Conservation (phyloP, 1,139 yeast genomes). For the Sugiyamaella neomexicana region DNA sequence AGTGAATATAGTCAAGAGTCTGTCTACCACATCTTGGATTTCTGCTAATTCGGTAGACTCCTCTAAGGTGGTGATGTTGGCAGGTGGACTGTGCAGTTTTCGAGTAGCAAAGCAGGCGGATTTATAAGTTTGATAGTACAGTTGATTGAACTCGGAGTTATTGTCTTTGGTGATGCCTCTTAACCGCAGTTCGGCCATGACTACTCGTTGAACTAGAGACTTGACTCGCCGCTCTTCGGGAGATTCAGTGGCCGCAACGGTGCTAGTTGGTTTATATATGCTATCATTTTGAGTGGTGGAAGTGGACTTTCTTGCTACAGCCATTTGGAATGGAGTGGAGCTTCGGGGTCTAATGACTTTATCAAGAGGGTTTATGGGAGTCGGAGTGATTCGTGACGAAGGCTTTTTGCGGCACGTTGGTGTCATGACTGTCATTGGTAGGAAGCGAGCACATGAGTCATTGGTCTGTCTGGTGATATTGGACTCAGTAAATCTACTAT, state of each 20-base stretch:
- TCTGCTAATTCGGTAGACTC: slow-evolving; percentile 23
- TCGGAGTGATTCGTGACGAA: neutral
- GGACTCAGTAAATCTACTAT: neutral
- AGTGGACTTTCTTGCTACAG: slow-evolving; percentile 19
- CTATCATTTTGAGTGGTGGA: slow-evolving; percentile 15
- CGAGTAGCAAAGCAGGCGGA: slow-evolving; percentile 36
- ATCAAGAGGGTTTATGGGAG: slow-evolving; percentile 10
- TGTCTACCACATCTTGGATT: slow-evolving; percentile 33
- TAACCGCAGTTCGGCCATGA: slow-evolving; percentile 38
- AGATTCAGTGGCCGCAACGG: slow-evolving; percentile 16
- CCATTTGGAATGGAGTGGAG: slow-evolving; percentile 22
- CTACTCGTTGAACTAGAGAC: slow-evolving; percentile 34
- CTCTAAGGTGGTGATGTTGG: neutral
- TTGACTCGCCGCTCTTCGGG: slow-evolving; percentile 13
- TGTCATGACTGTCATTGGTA: neutral
- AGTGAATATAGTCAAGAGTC: slow-evolving; percentile 27
- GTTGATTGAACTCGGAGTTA: slow-evolving; percentile 33
- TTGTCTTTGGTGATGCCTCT: slow-evolving; percentile 34
- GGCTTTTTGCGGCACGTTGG: neutral
- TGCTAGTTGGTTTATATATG: slow-evolving; percentile 15
- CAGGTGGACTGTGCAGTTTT: slow-evolving; percentile 1
- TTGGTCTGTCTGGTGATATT: slow-evolving; percentile 2
- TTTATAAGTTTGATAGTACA: slow-evolving; percentile 34
- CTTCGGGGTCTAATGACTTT: slow-evolving; percentile 15
- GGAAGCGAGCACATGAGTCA: slow-evolving; percentile 9